A percentile compares a stretch with the other conserved stretches of the same genome.
These are phyloP conservation scores for Eucalyptus pauciflora DNA, from an alignment of 345 rosid genomes.

Conservation along the genomic window DNA sequence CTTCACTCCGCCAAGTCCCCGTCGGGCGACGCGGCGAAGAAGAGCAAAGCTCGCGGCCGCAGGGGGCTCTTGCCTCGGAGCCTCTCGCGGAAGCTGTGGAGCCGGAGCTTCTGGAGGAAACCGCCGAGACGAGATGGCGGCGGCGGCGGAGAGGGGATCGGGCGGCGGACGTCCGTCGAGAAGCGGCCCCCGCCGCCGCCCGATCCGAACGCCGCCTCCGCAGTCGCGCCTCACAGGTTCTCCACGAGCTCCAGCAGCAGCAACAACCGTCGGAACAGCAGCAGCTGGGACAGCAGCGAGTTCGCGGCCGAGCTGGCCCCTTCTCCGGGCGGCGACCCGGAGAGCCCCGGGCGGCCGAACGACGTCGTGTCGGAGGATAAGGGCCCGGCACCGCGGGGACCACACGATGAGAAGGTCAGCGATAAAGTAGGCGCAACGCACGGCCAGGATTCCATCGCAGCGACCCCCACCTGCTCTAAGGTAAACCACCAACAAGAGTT, in stretches of 20 bases:
- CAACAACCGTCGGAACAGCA: background rate
- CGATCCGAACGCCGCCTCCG: conserved; percentile 1
- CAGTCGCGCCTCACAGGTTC: background rate
- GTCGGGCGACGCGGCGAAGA: background rate
- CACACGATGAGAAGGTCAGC: conserved; percentile 6
- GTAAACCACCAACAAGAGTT: conserved; percentile 6
- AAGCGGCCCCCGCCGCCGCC: conserved; percentile 18
- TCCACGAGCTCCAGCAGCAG: conserved; percentile 15
- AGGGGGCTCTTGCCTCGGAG: conserved; percentile 18
- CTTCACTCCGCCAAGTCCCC: conserved; percentile 28
- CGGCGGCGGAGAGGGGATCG: conserved; percentile 9
- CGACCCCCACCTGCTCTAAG: conserved; percentile 22
- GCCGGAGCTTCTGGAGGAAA: conserved; percentile 42
- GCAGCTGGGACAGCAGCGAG: conserved; percentile 38
- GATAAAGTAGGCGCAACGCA: conserved; percentile 16
- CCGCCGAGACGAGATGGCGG: background rate
- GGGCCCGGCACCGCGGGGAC: background rate
- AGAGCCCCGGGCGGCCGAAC: conserved; percentile 2
- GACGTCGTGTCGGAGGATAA: conserved; percentile 13
- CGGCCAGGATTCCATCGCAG: conserved; percentile 28
- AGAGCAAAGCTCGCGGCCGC: background rate
- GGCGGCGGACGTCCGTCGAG: conserved; percentile 41
- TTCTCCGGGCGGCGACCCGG: conserved; percentile 26
- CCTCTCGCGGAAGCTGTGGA: conserved; percentile 38
- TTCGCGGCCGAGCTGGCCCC: conserved; percentile 12